Evolutionary conservation across 1,284 basidiomycete species (phyloP), one percentile per base, ranked within the genome.

Genomic region (Ceratobasidium sp.): DNA sequence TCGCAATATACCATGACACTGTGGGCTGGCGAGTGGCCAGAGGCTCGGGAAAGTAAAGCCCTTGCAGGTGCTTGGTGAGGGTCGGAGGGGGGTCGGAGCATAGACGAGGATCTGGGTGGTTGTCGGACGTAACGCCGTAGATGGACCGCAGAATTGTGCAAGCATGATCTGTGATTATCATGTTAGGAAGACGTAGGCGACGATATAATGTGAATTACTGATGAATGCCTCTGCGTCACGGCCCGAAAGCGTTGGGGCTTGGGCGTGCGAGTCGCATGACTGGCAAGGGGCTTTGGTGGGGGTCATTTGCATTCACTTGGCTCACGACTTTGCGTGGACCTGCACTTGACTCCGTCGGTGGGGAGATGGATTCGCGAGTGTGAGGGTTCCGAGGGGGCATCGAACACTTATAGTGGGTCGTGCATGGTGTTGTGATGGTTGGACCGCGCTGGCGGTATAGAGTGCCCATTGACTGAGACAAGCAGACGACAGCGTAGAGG

Each of bases 1-100:
- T 67, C 7, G 62, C 62, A 40, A 67, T 54, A 29, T 67, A 67
- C 62, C 62, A 67, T 31, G 62, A 54, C 7, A 67, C 62, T 15
- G 62, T 67, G 12, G 49, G 62, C 50, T 67, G 50, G 32, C 62
- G 62, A 25, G 50, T 45, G 22, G 50, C 49, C 7, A 67, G 38
- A 12, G 62, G 62, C n/a, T 67, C 62, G 34, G 62, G 62, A 45
- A 67, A 67, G 34, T 67, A 67, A 3, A 54, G 17, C 20, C 50
- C 62, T 54, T 67, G 62, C n/a, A 34, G 27, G 38, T 38, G 27
- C 17, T 13, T 17, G 22, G 38, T 4, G 47, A 53, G 52, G 8
- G 15, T 27, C 12, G 62, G 62, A 2, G 40, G 62, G 13, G 62
- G 62, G 38, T 35, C 62, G 25, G 62, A 20, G 29, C 38, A 54